Evolutionary conservation across 2,329 filamentous ascomycete species (phyloP), one percentile per base, ranked within the genome.

Genomic region (Microdochium bolleyi): DNA sequence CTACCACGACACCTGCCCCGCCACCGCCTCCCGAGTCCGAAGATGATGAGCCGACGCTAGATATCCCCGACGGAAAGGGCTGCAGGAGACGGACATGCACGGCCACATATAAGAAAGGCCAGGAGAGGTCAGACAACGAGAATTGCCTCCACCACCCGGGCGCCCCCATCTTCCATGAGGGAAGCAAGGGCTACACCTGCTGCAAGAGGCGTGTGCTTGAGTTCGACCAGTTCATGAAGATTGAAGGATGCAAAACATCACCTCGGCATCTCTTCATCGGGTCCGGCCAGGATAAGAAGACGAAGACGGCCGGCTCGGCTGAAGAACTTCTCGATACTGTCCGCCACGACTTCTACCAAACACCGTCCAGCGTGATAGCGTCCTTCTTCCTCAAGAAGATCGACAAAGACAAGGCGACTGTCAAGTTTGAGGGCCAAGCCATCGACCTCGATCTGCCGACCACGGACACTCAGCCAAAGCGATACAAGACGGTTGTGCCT

Each of bases 311-410:
- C n/a, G 66, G 65, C 30, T 52, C 59, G 16, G 62, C 64, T 38
- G 89, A 95, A 71, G 90, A 95, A 71, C 76, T 87, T 61, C 71
- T 95, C 41, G 83, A 90, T 46, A 85, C 82, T 3, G 88, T 96
- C 57, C 81, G 89, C 55, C 84, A 88, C 65, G 94, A 99, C 70
- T 99, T 92, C 72, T 99, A 99, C 73, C 94, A 99, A 71, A 97
- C 94, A 1, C 76, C 87, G 2, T 81, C 82, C 13, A 84, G 83
- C 14, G 89, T 97, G 53, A 96, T 95, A 59, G 92, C 88, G 2
- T 94, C 89, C 9, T 87, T 96, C 60, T 99, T 95, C 73, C 79
- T 97, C 52, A 99, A 97, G 77, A 97, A 97, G 75, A 96, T 99
- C 62, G 84, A 92, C 72, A 95, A 92, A 71, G 80, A 85, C 24